Percentiles rank a stretch among this genome's conserved stretches.
These are phyloP conservation scores for Xylaria palmicola DNA, from an alignment of 495 filamentous ascomycete genomes.

Conservation along the genomic window DNA sequence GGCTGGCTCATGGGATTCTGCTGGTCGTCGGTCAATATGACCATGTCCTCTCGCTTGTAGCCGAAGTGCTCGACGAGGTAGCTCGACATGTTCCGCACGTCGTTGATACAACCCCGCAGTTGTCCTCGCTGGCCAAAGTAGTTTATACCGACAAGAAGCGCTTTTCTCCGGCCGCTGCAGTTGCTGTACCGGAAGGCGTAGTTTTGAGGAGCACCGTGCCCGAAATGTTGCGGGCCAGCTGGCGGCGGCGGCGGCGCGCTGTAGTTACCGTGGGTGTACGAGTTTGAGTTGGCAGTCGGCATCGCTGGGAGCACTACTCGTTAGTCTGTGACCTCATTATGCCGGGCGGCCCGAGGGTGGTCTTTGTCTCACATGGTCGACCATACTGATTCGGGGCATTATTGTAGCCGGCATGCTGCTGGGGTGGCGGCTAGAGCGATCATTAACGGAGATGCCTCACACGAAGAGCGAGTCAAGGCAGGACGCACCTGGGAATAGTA, in stretches of 20 bases:
- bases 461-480: constrained; percentile 11
- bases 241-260: constrained; percentile 61
- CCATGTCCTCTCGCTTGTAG: constrained; percentile 97
- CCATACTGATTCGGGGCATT: constrained; percentile 39
- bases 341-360: background rate
- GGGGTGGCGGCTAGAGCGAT: constrained; percentile 35
- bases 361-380: constrained; percentile 40
- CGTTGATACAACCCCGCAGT: constrained; percentile 94
- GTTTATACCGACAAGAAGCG: constrained; percentile 94
- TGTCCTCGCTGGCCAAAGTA: constrained; percentile 94
- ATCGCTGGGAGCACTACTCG: constrained; percentile 30
- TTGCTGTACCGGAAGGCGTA: constrained; percentile 90
- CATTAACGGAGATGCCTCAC: constrained; percentile 2
- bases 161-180: constrained; percentile 89
- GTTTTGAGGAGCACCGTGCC: constrained; percentile 70
- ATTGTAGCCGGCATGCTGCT: constrained; percentile 42
- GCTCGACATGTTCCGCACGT: constrained; percentile 94
- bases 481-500: constrained; percentile 33
- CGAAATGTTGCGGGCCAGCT: constrained; percentile 62
- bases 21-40: constrained; percentile 94
- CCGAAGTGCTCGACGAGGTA: constrained; percentile 90
- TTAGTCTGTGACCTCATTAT: background rate
- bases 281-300: constrained; percentile 49
- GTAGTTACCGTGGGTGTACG: constrained; percentile 54
- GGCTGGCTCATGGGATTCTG: constrained; percentile 97